A percentile compares a stretch with the other conserved stretches of the same genome.
phyloP scores from a whole-genome alignment of 1,284 basidiomycete species.

The Pseudozyma flocculosa region DNA sequence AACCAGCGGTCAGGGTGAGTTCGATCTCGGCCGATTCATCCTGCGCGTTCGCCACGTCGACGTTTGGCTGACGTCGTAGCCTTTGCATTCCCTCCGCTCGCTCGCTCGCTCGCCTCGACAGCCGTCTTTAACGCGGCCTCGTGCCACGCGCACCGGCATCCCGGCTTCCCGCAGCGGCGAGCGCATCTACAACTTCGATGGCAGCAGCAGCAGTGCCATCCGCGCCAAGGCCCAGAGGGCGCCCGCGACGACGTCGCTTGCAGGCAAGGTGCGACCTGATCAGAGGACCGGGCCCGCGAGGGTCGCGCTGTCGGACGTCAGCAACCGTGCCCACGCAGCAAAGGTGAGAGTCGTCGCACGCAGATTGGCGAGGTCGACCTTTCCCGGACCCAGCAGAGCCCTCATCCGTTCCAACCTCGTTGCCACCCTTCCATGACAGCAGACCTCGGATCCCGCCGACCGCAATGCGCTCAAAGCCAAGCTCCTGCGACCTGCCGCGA shows the following conservation, averaged over 20 bases:
- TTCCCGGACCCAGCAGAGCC: not conserved
- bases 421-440: not conserved
- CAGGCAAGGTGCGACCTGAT: slow-evolving; percentile 1
- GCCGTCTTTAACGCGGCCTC: slow-evolving; percentile 22
- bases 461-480: not conserved
- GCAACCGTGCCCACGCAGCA: slow-evolving; percentile 16
- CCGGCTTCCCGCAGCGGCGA: slow-evolving; percentile 35
- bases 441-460: not conserved
- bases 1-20: no score
- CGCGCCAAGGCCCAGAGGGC: not conserved
- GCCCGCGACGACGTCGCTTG: not conserved
- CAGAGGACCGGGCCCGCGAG: slow-evolving; percentile 2
- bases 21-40: no score
- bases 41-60: no score
- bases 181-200: slow-evolving; percentile 29
- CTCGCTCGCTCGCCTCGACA: no score
- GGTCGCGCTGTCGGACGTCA: slow-evolving; percentile 31
- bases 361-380: not conserved
- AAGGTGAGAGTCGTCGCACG: slow-evolving; percentile 1
- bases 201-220: slow-evolving; percentile 3
- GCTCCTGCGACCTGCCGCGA: not conserved
- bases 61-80: no score
- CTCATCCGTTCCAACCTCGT: not conserved
- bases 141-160: slow-evolving; percentile 24
- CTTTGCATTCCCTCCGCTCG: no score